Evolutionary conservation across 441 rosid species (phyloP).

Genomic region (Mallotus repandus): DNA sequence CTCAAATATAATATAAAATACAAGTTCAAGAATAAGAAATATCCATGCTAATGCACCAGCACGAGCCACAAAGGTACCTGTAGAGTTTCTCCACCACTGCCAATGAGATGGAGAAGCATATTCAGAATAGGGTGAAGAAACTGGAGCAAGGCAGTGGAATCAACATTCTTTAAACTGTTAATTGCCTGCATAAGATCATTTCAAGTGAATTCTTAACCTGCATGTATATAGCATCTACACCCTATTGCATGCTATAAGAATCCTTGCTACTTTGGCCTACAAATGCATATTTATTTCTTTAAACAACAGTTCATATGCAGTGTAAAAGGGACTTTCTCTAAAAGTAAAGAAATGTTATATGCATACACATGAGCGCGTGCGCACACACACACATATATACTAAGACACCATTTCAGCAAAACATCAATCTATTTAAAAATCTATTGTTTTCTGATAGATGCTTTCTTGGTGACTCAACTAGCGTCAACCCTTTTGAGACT

Average conservation of each 20-base stretch:
- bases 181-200: slow-evolving; percentile 66
- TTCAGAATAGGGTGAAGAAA: slow-evolving; percentile 96
- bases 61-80: slow-evolving; percentile 54
- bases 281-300: not conserved
- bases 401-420: not conserved
- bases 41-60: slow-evolving; percentile 10
- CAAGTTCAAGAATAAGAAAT: slow-evolving; percentile 2
- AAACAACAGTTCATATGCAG: not conserved
- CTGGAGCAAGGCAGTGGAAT: slow-evolving; percentile 98
- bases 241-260: not conserved
- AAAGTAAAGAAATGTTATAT: not conserved
- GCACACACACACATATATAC: not conserved
- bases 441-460: slow-evolving; percentile 6
- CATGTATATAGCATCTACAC: not conserved
- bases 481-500: not conserved
- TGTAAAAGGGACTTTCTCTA: not conserved
- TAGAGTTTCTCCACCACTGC: slow-evolving; percentile 99
- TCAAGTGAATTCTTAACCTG: slow-evolving; percentile 1
- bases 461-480: not conserved
- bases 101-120: slow-evolving; percentile 99
- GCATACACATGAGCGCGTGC: too few species aligned
- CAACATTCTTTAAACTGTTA: slow-evolving; percentile 98
- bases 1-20: slow-evolving; percentile 1
- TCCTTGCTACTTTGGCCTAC: not conserved
- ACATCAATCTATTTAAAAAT: not conserved